Evolutionary conservation across 225 moss, liverwort and hornwort genomes (phyloP), one percentile per base, ranked within the genome.

Genomic region (Climacium dendroides): DNA sequence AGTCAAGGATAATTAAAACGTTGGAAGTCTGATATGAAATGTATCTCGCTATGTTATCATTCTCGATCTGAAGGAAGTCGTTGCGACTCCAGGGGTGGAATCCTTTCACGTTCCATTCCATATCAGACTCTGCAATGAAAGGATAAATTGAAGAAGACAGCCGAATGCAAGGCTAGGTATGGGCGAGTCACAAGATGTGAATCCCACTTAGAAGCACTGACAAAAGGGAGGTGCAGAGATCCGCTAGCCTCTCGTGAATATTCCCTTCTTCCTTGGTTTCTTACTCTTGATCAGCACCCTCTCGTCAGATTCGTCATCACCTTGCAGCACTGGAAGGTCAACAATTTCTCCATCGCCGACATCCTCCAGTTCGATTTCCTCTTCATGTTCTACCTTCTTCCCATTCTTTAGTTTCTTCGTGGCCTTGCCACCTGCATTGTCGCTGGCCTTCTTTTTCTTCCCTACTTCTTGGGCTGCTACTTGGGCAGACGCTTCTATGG

Each of bases 151-250:
- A 26, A 55, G 55, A 25, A n/a, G 67, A 58, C 64, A 66, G 16
- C 37, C 30, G 26, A 64, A 57, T 55, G 55, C 67, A 26, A 65
- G 25, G 25, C 34, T 74, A 50, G 29, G n/a, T n/a, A 7, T 32
- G 30, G 53, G 32, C 75, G 61, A 79, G 75, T 86, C 89, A 91
- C 91, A 91, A 91, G 91, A 48, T 83, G 91, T 89, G 88, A 89
- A 45, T 24, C 32, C 19, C 75, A 76, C n/a, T 52, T 22, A 15
- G 5, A 53, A 53, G 60, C 39, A 15, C n/a, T n/a, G n/a, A n/a
- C 30, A 25, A 52, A 41, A n/a, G 61, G 23, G 12, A 72, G 61
- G 80, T 6, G 61, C 43, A 59, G 37, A 16, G 60, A 29, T 80
- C 11, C 24, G 5, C 66, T 76, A 87, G 57, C 66, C n/a, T 79